These are phyloP conservation scores for Ogataea trehaloabstinens DNA, from an alignment of 805 yeast genomes.

Conservation along the genomic window DNA sequence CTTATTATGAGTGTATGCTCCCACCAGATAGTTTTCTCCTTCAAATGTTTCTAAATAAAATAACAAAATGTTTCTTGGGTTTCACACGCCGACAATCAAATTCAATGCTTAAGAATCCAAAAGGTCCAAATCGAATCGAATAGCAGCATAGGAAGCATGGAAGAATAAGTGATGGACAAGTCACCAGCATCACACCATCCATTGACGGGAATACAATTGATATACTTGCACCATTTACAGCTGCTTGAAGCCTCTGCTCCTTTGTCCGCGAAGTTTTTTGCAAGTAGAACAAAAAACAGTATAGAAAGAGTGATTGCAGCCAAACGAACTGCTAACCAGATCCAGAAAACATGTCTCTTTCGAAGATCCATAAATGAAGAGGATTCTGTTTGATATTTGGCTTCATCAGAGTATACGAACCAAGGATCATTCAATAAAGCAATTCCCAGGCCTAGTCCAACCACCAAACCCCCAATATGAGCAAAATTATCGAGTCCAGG, in stretches of 20 bases:
- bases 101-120: background rate
- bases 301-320: conserved; percentile 44
- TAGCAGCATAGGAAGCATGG: background rate
- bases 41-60: too few species aligned
- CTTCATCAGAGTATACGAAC: conserved; percentile 29
- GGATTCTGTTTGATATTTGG: background rate
- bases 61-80: background rate
- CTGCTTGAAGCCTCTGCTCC: conserved; percentile 40
- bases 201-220: conserved; percentile 67
- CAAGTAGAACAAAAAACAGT: conserved; percentile 49
- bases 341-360: conserved; percentile 40
- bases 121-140: background rate
- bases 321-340: conserved; percentile 53
- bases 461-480: conserved; percentile 71
- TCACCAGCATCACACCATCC: conserved; percentile 57
- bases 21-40: too few species aligned
- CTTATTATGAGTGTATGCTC: too few species aligned
- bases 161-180: conserved; percentile 8
- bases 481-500: conserved; percentile 77
- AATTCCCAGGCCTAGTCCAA: conserved; percentile 53
- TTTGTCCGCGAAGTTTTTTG: conserved; percentile 44
- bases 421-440: conserved; percentile 56
- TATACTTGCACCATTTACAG: conserved; percentile 73
- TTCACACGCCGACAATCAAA: background rate
- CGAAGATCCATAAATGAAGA: conserved; percentile 16